Base-by-base conservation (phyloP, 495 filamentous ascomycete genomes). In the Staphylotrichum longicolle region DNA sequence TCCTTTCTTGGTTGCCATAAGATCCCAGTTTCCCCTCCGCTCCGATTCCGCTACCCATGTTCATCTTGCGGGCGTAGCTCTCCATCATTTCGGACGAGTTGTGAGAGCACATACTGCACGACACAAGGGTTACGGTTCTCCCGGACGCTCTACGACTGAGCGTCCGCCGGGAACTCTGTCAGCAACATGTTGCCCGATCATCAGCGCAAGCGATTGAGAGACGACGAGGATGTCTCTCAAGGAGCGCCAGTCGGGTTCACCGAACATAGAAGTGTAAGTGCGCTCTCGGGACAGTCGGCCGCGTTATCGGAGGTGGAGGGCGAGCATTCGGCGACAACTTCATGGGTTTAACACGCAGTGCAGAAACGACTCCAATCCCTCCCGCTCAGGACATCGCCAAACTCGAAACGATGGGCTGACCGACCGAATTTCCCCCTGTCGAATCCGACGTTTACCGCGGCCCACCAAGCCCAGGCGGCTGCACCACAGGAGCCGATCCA, bases 331-430 rank as follows among this genome's bases (percentile, higher is more conserved):
- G n/a, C 15, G 3, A 39, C 44, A 27, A 44, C 41, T 20, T 30
- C 34, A 42, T 41, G 35, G 5, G 30, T 40, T 64, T 72, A 44
- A 66, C 64, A 40, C 9, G 27, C 12, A 8, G 11, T 33, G 20
- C 58, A 82, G 78, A 82, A 82, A 74, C 78, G 79, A 41, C 54
- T 79, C 39, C 79, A 82, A 46, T 68, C 71, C 50, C 72, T 80
- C 20, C 77, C 78, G 10, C 58, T 80, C 2, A 73, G 76, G 15
- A 73, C 73, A 20, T 75, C 78, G 14, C 77, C 75, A 15, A 66
- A 58, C 40, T 69, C 77, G 27, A 76, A 73, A 52, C 71, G 72
- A 68, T 77, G 75, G 72, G 41, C 65, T 42, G 70, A 61, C 8
- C 64, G 68, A n/a, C 66, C 67, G 8, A 70, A 48, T 54, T 77